Evolutionary conservation across 352 stramenopile species (phyloP).

Genomic region (Albugo laibachii): DNA sequence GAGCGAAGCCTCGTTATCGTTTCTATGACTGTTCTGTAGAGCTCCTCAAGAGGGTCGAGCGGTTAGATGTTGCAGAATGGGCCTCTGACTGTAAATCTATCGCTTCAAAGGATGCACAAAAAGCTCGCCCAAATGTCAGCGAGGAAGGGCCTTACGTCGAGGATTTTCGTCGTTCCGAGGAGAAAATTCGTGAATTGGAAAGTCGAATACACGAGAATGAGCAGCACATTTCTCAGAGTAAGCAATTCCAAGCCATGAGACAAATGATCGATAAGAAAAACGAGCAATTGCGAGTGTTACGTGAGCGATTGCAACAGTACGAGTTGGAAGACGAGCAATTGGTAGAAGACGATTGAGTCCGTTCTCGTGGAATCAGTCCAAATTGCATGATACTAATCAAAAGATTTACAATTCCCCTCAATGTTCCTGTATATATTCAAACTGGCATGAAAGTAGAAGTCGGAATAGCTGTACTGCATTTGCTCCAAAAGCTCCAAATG

Average conservation of each 20-base stretch:
- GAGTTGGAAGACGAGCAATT: constrained; percentile 33
- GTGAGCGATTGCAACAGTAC: constrained; percentile 47
- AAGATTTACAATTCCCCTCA: too few relatives aligned
- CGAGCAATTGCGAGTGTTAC: constrained; percentile 43
- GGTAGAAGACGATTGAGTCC: constrained; percentile 20
- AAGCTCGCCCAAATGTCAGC: constrained; percentile 2
- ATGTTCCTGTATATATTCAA: too few relatives aligned
- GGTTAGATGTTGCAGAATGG: constrained; percentile 56
- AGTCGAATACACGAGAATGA: constrained; percentile 29
- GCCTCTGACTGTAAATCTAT: constrained; percentile 12
- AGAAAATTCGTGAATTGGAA: constrained; percentile 34
- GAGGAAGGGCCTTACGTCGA: constrained; percentile 5
- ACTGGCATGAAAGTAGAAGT: too few relatives aligned
- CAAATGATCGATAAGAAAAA: constrained; percentile 68
- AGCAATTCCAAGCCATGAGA: constrained; percentile 76
- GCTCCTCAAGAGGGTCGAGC: constrained; percentile 53
- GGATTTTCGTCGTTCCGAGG: constrained; percentile 11
- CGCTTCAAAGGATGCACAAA: constrained; percentile 1
- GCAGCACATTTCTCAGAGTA: constrained; percentile 51
- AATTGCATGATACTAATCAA: background rate
- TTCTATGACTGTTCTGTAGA: constrained; percentile 6
- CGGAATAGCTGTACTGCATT: too few relatives aligned
- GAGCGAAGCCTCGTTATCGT: background rate
- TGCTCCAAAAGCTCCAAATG: constrained; percentile 2
- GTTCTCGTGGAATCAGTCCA: background rate